Base-by-base conservation (phyloP, 805 yeast genomes). In the Lipomyces orientalis region DNA sequence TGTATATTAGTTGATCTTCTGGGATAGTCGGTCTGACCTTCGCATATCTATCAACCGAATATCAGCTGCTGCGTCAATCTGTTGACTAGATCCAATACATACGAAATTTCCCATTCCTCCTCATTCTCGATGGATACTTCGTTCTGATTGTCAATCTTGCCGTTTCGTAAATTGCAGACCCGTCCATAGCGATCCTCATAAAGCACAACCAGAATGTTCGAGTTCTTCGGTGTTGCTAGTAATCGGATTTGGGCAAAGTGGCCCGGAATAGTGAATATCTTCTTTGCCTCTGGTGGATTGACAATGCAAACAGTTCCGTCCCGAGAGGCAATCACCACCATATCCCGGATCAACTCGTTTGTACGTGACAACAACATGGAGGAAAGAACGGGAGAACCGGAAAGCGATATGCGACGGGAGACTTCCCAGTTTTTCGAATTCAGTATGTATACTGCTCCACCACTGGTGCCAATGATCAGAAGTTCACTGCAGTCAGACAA, bases 181-280 rank as follows among this genome's bases (percentile, higher is more conserved):
- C 71, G 54, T 12, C 68, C 62, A 19, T 46, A 51, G 8, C 35
- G 54, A 58, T 69, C 72, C 51, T 69, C 72, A 35, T 69, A 69
- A n/a, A 65, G 25, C 7, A 67, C 57, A 12, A 69, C 25, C 29
- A 71, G 58, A 16, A 64, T 52, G 39, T 71, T 64, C 12, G 71
- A 63, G 52, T 66, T 60, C 37, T 52, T 62, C 16, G 70, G 72
- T 10, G 64, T 61, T 6, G 71, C 67, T 25, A 71, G 51, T 55
- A 60, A 16, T 12, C 54, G 35, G 14, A 69, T 60, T 33, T 52
- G 71, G 4, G 67, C 60, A 43, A 59, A 59, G 49, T 69, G 71
- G 12, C 73, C 73, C 2, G 73, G 73, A 49, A 71, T 55, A 2
- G 73, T 69, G 58, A 64, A 69, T 31, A 69, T 49, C 22, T 58